These are phyloP conservation scores for Verbena officinalis DNA, from an alignment of 257 asterid species.

Conservation along the genomic window DNA sequence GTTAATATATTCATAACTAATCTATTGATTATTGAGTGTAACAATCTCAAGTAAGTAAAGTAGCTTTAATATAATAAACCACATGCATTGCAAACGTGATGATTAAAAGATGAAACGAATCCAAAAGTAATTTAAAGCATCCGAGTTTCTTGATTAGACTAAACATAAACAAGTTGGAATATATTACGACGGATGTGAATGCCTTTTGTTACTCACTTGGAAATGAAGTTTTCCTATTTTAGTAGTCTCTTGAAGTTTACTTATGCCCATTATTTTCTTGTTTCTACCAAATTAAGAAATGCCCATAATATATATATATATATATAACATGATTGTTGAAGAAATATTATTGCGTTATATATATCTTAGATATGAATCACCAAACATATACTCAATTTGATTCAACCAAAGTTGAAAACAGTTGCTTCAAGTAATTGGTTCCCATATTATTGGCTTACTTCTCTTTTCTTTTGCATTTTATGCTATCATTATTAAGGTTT, in stretches of 20 bases:
- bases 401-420: slow-evolving; percentile 36
- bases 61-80: no score
- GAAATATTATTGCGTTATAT: not conserved
- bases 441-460: slow-evolving; percentile 31
- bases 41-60: no score
- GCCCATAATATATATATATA: no score
- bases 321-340: slow-evolving; percentile 27
- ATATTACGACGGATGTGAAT: not conserved
- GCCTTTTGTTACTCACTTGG: slow-evolving; percentile 9
- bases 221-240: slow-evolving; percentile 18
- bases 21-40: no score
- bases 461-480: slow-evolving; percentile 18
- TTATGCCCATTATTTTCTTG: not conserved
- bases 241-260: slow-evolving; percentile 22
- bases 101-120: not conserved
- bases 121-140: not conserved
- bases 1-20: no score
- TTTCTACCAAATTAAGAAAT: slow-evolving; percentile 17
- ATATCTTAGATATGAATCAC: slow-evolving; percentile 20
- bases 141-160: not conserved
- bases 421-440: slow-evolving; percentile 60
- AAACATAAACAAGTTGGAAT: not conserved
- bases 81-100: no score
- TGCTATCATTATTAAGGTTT: slow-evolving; percentile 31
- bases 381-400: slow-evolving; percentile 35